These are phyloP conservation scores for Penicillium sp. DNA, from an alignment of 2,329 filamentous ascomycete genomes.

Conservation along the genomic window DNA sequence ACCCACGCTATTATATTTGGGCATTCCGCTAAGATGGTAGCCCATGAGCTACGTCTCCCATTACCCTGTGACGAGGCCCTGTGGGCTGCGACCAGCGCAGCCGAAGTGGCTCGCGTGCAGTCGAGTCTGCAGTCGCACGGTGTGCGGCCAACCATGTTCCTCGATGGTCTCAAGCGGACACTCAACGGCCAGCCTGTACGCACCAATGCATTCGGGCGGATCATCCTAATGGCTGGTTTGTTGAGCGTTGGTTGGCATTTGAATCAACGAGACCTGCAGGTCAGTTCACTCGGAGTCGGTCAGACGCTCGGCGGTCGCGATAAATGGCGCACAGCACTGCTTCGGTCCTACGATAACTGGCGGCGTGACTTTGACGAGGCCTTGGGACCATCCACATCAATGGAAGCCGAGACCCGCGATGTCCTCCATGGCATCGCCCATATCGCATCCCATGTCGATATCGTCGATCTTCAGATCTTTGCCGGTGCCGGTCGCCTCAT, in stretches of 20 bases:
- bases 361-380: slow-evolving; percentile 85
- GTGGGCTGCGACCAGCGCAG: slow-evolving; percentile 84
- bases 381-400: slow-evolving; percentile 59
- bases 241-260: slow-evolving; percentile 96
- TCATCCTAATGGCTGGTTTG: slow-evolving; percentile 88
- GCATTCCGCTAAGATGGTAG: slow-evolving; percentile 93
- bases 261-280: slow-evolving; percentile 91
- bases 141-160: slow-evolving; percentile 77
- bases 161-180: slow-evolving; percentile 86
- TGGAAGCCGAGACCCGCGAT: slow-evolving; percentile 74
- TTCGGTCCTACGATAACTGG: slow-evolving; percentile 89
- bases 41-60: slow-evolving; percentile 87
- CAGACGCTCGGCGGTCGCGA: slow-evolving; percentile 79
- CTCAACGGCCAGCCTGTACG: slow-evolving; percentile 78
- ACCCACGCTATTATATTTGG: slow-evolving; percentile 98
- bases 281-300: slow-evolving; percentile 76
- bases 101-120: slow-evolving; percentile 80
- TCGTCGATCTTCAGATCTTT: slow-evolving; percentile 96
- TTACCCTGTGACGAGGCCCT: slow-evolving; percentile 88
- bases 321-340: slow-evolving; percentile 82
- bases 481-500: slow-evolving; percentile 80
- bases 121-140: slow-evolving; percentile 74
- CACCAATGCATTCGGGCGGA: slow-evolving; percentile 90
- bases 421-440: slow-evolving; percentile 91
- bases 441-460: slow-evolving; percentile 96